Conservation (phyloP, 2,329 filamentous ascomycete genomes). For the Aureobasidium musti region DNA sequence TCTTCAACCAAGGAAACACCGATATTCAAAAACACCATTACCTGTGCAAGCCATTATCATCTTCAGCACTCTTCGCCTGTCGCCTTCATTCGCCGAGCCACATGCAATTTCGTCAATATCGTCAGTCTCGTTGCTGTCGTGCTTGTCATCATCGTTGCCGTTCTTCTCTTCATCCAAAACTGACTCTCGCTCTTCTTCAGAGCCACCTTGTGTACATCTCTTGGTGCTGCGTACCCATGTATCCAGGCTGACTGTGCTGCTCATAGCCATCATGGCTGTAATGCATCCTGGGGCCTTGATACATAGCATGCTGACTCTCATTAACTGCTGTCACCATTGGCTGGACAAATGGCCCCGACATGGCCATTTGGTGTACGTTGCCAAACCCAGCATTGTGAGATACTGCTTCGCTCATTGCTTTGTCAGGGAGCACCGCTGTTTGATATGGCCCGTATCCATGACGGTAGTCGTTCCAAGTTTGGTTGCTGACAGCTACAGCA, state of each 20-base stretch:
- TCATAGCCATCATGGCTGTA: neutral
- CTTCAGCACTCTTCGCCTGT: neutral
- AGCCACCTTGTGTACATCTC: slow-evolving; percentile 18
- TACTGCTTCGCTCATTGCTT: neutral
- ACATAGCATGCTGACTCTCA: neutral
- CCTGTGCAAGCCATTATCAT: slow-evolving; percentile 3
- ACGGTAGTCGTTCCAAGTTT: slow-evolving; percentile 13
- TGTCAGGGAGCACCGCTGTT: neutral
- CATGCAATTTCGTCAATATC: slow-evolving; percentile 25
- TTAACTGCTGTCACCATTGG: neutral
- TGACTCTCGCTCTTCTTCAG: neutral
- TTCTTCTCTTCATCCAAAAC: neutral
- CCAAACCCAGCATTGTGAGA: neutral
- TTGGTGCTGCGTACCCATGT: slow-evolving; percentile 10
- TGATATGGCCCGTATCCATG: slow-evolving; percentile 8
- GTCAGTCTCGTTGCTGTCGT: slow-evolving; percentile 21
- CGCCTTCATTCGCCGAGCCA: neutral
- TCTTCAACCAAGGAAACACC: neutral
- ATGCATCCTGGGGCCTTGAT: neutral
- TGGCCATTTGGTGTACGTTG: slow-evolving; percentile 10
- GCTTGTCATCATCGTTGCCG: slow-evolving; percentile 20
- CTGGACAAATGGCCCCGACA: slow-evolving; percentile 10
- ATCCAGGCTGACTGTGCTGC: neutral
- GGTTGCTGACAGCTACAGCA: neutral
- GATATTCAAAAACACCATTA: slow-evolving; percentile 4